Base-by-base conservation (phyloP, 768 basidiomycete genomes). In the Boletellus emodensis region DNA sequence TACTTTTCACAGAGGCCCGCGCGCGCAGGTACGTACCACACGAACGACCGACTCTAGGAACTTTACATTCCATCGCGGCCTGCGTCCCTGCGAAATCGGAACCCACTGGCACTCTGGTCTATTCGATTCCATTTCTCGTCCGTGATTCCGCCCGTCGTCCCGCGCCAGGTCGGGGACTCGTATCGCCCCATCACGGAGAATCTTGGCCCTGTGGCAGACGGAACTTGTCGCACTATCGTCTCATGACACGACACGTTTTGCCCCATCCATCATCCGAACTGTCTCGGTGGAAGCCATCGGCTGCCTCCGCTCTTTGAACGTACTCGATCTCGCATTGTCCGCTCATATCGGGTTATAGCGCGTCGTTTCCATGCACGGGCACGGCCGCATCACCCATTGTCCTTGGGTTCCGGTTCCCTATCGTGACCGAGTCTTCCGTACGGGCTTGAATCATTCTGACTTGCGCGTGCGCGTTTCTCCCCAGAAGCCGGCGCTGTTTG, bases 291-390 rank as follows among this genome's bases (percentile, higher is more conserved):
- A 24, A 13, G 44, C n/a, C 26, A 11, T 40, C 44, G 46, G 40
- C 40, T 28, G 43, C 40, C 47, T 46, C 53, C 35, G 34, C 26
- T 35, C 52, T 48, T 58, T 57, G 43, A 55, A 44, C 37, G 49
- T 60, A 45, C 57, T 43, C 33, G 36, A 63, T 65, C 18, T 46
- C 24, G 55, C 58, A 55, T 61, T 60, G 61, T 65, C 36, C 47
- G 52, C 61, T 56, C 20, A 26, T 17, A 58, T 52, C 32, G 50
- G 63, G 62, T 33, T 57, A 65, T 51, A 53, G 60, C 41, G 40
- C 24, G 18, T 9, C 6, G 14, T 41, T 53, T 63, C 53, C 49
- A 41, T 26, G 35, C 45, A 39, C 28, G 48, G 18, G 39, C 48
- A 52, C 39, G 26, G 30, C 48, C 43, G 36, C 52, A 51, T 51